Base-by-base conservation (phyloP, 768 basidiomycete species). In the Mycena maculata region DNA sequence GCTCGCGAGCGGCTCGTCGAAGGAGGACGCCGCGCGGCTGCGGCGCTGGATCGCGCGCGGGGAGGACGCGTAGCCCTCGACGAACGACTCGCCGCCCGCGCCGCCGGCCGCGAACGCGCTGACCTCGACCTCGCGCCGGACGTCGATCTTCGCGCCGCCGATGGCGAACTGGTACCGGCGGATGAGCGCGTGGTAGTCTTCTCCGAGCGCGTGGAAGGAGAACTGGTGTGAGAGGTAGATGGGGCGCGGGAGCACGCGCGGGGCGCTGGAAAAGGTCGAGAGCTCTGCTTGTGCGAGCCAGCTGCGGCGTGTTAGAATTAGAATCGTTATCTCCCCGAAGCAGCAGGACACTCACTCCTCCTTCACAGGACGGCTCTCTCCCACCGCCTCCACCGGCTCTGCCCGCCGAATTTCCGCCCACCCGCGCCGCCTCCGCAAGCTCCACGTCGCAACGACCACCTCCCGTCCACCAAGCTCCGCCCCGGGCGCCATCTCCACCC, bases 201-300 rank as follows among this genome's bases (percentile, higher is more conserved):
- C 88, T 15, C 88, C 88, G 0, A 95, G 84, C 2, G 88, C 85
- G 71, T 87, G 85, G 82, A 97, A 97, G 13, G 89, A 83, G 75
- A 97, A 94, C 66, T 96, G 94, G 70, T 94, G 92, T 0, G 90
- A 88, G 20, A 94, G 88, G 77, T 97, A 97, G 31, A 98, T 84
- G 0, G 92, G 84, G 0, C 89, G 85, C 8, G 94, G 92, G 0
- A 93, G 84, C 38, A 93, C 81, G 2, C 77, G 81, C 0, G 84
- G 80, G 1, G 89, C 87, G 5, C 79, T 82, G 1, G 91, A 88
- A 74, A 77, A 88, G 0, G 93, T 94, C 53, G 92, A 91, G 5
- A 97, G 85, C 75, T 98, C 96, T 0, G 93, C 94, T 45, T 90
- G 88, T 0, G 94, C 85, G 6, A 96, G 84, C 78, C 86, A 90